Conservation (phyloP, 140 eudicot species). For the Ambrosia hybrid region DNA sequence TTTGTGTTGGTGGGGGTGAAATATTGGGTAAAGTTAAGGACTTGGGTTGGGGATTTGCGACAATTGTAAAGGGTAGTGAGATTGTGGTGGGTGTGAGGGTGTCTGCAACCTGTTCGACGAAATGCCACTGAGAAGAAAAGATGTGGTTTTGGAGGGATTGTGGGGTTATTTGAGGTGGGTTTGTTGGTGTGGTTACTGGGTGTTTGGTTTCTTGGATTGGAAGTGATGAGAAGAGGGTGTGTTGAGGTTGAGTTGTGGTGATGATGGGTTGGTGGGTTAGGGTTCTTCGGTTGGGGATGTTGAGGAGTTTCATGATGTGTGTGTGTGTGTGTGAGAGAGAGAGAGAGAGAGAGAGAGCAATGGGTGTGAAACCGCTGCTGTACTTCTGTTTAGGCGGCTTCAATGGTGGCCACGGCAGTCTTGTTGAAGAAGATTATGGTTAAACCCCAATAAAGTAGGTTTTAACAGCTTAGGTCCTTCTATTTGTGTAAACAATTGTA, state of each 20-base stretch:
- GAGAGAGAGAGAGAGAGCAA: not conserved
- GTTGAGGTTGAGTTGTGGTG: conserved; percentile 18
- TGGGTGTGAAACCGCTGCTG: not conserved
- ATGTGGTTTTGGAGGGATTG: conserved; percentile 23
- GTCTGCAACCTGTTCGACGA: conserved; percentile 53
- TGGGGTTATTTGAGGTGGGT: conserved; percentile 21
- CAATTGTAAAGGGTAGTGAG: conserved; percentile 42
- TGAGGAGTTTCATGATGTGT: conserved; percentile 25
- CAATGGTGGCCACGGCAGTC: too few species aligned
- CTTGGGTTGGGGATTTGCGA: conserved; percentile 46
- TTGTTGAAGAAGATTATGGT: too few species aligned
- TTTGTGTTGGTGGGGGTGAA: conserved; percentile 33
- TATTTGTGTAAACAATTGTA: too few species aligned
- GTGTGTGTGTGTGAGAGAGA: not conserved
- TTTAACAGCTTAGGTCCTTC: too few species aligned
- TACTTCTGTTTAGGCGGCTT: too few species aligned
- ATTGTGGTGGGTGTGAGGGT: conserved; percentile 53
- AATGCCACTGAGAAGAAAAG: conserved; percentile 64
- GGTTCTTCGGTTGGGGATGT: not conserved
- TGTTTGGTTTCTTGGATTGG: conserved; percentile 15
- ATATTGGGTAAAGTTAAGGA: conserved; percentile 39
- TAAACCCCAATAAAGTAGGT: too few species aligned
- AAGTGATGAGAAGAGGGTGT: not conserved
- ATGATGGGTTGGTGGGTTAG: not conserved
- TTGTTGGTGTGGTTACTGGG: not conserved